These are phyloP conservation scores for Verruconis gallopava DNA, from an alignment of 2,329 filamentous ascomycete genomes.

Conservation along the genomic window DNA sequence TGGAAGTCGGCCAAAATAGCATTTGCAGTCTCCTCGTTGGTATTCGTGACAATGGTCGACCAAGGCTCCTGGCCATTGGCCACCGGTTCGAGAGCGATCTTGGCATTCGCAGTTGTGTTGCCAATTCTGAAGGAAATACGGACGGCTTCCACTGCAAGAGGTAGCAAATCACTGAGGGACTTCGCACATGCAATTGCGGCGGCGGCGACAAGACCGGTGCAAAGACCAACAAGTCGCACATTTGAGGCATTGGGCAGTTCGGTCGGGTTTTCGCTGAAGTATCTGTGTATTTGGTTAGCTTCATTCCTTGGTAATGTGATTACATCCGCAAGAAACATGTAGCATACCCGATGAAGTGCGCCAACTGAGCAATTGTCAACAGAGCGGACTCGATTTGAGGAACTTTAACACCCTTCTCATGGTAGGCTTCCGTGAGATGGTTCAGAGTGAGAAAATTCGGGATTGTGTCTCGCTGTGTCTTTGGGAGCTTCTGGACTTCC, in stretches of 20 bases:
- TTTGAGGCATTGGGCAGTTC: constrained; percentile 38
- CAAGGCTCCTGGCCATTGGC: constrained; percentile 46
- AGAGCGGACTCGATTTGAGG: constrained; percentile 52
- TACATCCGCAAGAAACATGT: too few species aligned
- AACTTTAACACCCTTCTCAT: constrained; percentile 42
- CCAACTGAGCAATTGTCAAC: constrained; percentile 51
- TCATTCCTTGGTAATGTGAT: too few species aligned
- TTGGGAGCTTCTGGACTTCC: constrained; percentile 46
- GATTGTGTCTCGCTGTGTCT: constrained; percentile 43
- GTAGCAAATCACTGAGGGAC: constrained; percentile 48
- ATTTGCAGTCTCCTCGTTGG: constrained; percentile 39
- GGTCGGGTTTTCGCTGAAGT: constrained; percentile 40
- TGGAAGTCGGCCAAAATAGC: constrained; percentile 46
- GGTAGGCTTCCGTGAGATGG: constrained; percentile 53
- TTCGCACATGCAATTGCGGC: constrained; percentile 51
- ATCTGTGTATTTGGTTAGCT: constrained; percentile 21
- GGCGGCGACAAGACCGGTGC: constrained; percentile 59
- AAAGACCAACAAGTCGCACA: constrained; percentile 48
- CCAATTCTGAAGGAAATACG: constrained; percentile 55
- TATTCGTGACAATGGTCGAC: constrained; percentile 52
- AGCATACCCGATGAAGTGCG: constrained; percentile 57
- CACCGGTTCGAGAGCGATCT: constrained; percentile 35
- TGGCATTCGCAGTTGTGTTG: constrained; percentile 29
- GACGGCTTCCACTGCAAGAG: constrained; percentile 49
- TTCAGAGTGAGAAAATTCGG: constrained; percentile 50